Base-by-base conservation (phyloP, 225 moss, liverwort and hornwort genomes). In the Bryum argenteum region DNA sequence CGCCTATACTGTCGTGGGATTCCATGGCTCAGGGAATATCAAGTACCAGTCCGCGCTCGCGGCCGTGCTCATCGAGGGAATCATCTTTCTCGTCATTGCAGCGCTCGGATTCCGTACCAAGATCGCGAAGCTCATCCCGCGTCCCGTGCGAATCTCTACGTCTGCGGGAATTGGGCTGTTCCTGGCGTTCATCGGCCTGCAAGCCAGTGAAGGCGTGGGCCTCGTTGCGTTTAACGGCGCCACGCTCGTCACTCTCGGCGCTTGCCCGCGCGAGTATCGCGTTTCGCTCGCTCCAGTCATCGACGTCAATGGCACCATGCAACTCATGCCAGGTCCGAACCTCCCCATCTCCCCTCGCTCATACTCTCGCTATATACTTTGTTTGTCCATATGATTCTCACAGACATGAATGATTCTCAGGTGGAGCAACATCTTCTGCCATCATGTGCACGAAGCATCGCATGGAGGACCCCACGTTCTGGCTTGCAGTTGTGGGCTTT, bases 381-480 rank as follows among this genome's bases (percentile, higher is more conserved):
- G 5, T 7, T 6, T 16, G 48, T 16, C 48, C 17, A 17, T 15
- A 48, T 17, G 15, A 13, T 48, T 51, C 28, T 67, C 60, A 50
- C 59, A 40, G 4, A 12, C 17, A 1, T 48, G 4, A 17, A 51
- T 41, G 53, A 14, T 33, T 69, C 9, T 24, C 77, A 87, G 87
- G 81, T 60, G 96, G 72, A 12, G 12, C 90, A 9, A 74, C 74
- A 11, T 93, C 96, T 1, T 28, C 75, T 17, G 84, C 81, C n/a
- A 93, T 97, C 45, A 71, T 83, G 75, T 97, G 96, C 82, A 76
- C 81, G 17, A 89, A 85, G 75, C 73, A 80, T 21, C 84, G 86
- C 10, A 97, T 97, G 96, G 87, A 88, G 45, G 93, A 93, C 44
- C 85, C 91, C 12, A 97, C 93, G 1, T 90, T 97, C 71, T 97